Evolutionary conservation across 202 grass and related monocot species (phyloP).

Genomic region (Hordeum pubiflorum): DNA sequence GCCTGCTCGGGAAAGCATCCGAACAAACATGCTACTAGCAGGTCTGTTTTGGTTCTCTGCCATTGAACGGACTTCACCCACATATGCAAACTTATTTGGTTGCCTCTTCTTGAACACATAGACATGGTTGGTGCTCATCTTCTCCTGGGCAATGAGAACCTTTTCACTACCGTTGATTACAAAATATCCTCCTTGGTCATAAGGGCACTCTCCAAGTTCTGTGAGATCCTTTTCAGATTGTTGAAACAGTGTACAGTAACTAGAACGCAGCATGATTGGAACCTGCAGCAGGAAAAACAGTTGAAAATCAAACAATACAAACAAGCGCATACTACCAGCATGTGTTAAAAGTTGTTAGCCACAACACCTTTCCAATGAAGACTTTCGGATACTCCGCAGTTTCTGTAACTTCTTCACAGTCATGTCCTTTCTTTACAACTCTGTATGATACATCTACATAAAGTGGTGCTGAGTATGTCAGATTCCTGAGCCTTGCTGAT

Average conservation of each 20-base stretch:
- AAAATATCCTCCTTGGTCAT: conserved; percentile 93
- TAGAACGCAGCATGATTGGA: conserved; percentile 88
- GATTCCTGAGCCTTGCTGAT: conserved; percentile 80
- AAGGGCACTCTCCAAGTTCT: conserved; percentile 84
- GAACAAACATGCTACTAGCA: conserved; percentile 98
- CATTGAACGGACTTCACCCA: conserved; percentile 85
- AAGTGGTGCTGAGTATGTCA: conserved; percentile 83
- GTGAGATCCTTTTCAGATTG: conserved; percentile 90
- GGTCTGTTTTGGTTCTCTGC: conserved; percentile 88
- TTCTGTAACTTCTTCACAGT: conserved; percentile 88
- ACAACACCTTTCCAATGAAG: conserved; percentile 84
- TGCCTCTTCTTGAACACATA: conserved; percentile 97
- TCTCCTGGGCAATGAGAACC: conserved; percentile 91
- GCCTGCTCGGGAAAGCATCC: conserved; percentile 89
- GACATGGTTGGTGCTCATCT: conserved; percentile 93
- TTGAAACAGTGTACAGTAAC: conserved; percentile 84
- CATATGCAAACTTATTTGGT: conserved; percentile 86
- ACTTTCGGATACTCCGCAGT: conserved; percentile 86
- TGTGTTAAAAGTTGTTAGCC: not conserved
- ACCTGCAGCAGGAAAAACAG: conserved; percentile 33
- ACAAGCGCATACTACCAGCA: conserved; percentile 11
- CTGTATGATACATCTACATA: conserved; percentile 88
- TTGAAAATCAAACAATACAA: conserved; percentile 14
- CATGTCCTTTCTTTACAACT: conserved; percentile 91
- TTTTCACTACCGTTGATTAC: conserved; percentile 95